A percentile compares a stretch with the other conserved stretches of the same genome.
phyloP scores from a whole-genome alignment of 2,329 filamentous ascomycete species.

The Arthrobotrys iridis region DNA sequence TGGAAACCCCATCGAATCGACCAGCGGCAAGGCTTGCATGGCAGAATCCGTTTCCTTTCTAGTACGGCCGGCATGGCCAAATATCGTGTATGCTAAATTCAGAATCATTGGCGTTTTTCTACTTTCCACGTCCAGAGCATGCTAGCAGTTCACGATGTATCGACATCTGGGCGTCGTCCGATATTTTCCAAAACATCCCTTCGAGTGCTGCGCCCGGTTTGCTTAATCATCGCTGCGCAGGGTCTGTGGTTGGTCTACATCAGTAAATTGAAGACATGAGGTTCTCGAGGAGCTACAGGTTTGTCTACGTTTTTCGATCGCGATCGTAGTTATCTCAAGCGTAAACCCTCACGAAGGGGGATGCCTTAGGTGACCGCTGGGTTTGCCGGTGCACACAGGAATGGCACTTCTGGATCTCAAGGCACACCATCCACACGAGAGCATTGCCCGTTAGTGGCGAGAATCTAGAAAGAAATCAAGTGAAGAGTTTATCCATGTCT shows the following conservation, averaged over 20 bases:
- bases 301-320: no score
- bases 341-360: no score
- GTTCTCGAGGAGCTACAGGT: no score
- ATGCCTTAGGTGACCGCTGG: no score
- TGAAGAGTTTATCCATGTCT: background rate
- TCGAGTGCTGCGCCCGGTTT: background rate
- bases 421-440: background rate
- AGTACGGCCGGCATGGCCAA: background rate
- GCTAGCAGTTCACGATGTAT: background rate
- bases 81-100: conserved; percentile 23
- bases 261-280: no score
- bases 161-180: background rate
- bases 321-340: no score
- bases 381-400: no score
- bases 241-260: background rate
- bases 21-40: background rate
- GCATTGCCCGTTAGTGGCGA: conserved; percentile 10
- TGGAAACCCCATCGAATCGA: conserved; percentile 12
- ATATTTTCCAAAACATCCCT: background rate
- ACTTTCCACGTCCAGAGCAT: no score
- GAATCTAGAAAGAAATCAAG: background rate
- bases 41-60: no score
- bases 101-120: conserved; percentile 1
- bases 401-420: no score
- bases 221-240: background rate